These are phyloP conservation scores for Sporothrix inflata DNA, from an alignment of 2,329 filamentous ascomycete species.

Conservation along the genomic window DNA sequence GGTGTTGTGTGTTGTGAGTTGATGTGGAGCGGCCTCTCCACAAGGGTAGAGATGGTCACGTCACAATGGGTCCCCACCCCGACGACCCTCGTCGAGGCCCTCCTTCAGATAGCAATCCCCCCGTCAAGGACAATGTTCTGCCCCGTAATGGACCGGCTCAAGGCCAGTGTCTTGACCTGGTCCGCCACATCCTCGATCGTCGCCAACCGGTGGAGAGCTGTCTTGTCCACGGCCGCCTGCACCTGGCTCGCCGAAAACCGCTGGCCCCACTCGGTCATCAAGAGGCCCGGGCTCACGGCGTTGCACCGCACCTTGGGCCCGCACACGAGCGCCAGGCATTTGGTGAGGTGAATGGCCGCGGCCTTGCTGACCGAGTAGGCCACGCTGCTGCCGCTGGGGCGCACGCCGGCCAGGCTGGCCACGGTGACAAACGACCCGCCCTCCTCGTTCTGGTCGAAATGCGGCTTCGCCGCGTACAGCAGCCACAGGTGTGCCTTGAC, in stretches of 20 bases:
- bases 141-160: constrained; percentile 20
- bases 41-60: background rate
- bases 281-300: constrained; percentile 57
- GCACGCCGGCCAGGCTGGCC: constrained; percentile 65
- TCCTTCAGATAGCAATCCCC: constrained; percentile 7
- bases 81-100: background rate
- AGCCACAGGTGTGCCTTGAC: constrained; percentile 65
- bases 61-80: background rate
- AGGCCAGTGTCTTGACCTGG: constrained; percentile 20
- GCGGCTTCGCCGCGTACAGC: constrained; percentile 55
- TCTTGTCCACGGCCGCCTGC: background rate
- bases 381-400: constrained; percentile 63
- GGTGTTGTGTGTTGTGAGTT: background rate
- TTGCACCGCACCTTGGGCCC: constrained; percentile 61
- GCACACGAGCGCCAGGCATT: constrained; percentile 56
- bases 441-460: constrained; percentile 57
- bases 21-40: background rate
- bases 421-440: constrained; percentile 64
- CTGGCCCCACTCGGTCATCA: constrained; percentile 44
- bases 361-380: constrained; percentile 78
- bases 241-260: background rate
- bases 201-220: background rate
- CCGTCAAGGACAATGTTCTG: constrained; percentile 23
- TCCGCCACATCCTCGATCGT: constrained; percentile 12
- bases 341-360: constrained; percentile 64